phyloP scores from a whole-genome alignment of 371 early-diverging fungal genomes.

The Apophysomyces variabilis region DNA sequence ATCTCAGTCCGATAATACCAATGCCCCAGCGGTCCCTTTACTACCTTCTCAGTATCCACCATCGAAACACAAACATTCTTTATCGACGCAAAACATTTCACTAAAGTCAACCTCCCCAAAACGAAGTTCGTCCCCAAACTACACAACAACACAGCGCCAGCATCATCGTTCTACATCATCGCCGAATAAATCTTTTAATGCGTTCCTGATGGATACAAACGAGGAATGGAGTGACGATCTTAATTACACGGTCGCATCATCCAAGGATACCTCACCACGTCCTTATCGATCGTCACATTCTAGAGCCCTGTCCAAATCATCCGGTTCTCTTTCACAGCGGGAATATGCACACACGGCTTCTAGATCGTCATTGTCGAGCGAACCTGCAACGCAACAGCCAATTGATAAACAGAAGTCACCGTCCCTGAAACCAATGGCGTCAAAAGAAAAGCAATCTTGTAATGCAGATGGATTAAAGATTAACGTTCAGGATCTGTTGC shows the following conservation, averaged over 20 bases:
- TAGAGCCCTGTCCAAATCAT: neutral
- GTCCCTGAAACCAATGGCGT: neutral
- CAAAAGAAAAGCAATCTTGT: neutral
- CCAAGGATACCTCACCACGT: neutral
- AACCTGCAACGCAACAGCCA: slow-evolving; percentile 16
- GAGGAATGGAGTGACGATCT: slow-evolving; percentile 59
- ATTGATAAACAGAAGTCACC: neutral
- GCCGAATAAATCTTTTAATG: slow-evolving; percentile 47
- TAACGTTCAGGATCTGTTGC: slow-evolving; percentile 20
- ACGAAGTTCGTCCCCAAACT: slow-evolving; percentile 9
- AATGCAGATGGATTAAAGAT: slow-evolving; percentile 18
- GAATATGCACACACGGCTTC: neutral
- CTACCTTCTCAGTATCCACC: slow-evolving; percentile 23
- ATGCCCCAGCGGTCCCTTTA: slow-evolving; percentile 7
- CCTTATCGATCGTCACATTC: slow-evolving; percentile 12
- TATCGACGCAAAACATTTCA: neutral
- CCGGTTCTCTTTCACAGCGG: neutral
- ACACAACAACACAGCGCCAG: slow-evolving; percentile 9
- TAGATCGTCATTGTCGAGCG: neutral
- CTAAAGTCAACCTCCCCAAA: slow-evolving; percentile 10
- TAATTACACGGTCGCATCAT: slow-evolving; percentile 19
- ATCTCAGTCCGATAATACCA: slow-evolving; percentile 5
- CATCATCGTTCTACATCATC: slow-evolving; percentile 41
- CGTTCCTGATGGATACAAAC: slow-evolving; percentile 55
- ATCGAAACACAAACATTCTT: slow-evolving; percentile 5